Conservation (phyloP, 1,284 basidiomycete species). For the Cutaneotrichosporon sp. region DNA sequence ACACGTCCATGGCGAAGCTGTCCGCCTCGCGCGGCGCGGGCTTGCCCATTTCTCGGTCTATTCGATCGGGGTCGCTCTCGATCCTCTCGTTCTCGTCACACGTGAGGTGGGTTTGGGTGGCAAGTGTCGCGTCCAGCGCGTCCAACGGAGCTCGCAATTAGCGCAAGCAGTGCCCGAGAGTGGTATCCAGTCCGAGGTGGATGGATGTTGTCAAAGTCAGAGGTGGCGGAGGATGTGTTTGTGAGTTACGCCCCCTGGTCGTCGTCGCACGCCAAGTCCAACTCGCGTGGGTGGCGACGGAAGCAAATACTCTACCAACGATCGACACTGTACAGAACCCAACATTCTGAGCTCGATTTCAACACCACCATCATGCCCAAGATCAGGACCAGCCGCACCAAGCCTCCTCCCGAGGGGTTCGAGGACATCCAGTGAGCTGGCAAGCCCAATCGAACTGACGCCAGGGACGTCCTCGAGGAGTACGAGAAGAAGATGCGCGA, state of each 20-base stretch:
- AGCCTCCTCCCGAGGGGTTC: constrained; percentile 92
- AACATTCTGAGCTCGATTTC: background rate
- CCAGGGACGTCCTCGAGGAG: constrained; percentile 80
- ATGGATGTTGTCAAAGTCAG: background rate
- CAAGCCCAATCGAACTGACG: constrained; percentile 62
- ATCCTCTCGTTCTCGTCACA: background rate
- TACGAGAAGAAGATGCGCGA: constrained; percentile 96
- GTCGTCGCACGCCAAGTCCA: background rate
- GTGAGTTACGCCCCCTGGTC: background rate
- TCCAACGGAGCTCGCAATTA: background rate
- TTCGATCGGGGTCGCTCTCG: background rate
- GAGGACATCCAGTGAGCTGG: constrained; percentile 78
- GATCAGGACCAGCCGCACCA: constrained; percentile 90
- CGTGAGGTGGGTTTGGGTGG: background rate
- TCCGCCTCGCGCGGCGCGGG: constrained; percentile 12
- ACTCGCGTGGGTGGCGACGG: constrained; percentile 1
- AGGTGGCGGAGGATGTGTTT: background rate
- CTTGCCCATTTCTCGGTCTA: constrained; percentile 15
- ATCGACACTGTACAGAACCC: background rate
- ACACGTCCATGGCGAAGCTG: constrained; percentile 14
- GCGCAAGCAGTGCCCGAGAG: background rate
- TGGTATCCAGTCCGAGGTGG: background rate
- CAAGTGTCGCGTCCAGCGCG: background rate
- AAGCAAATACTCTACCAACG: background rate
- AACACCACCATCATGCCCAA: constrained; percentile 71